phyloP scores from a whole-genome alignment of 2,329 filamentous ascomycete species.

The Uncinocarpus reesii region DNA sequence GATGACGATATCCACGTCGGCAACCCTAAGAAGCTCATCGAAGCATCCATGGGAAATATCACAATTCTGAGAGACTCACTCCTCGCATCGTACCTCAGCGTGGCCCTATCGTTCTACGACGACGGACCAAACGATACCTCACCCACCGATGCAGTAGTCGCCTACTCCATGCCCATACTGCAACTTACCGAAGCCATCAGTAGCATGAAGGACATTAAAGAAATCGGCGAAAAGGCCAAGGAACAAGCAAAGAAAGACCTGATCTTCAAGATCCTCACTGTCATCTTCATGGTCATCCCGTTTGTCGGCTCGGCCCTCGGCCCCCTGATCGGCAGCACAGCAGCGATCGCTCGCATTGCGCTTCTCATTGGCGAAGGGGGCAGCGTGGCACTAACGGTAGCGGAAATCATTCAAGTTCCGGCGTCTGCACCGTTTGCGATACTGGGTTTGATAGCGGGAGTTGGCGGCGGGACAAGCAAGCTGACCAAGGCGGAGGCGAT shows the following conservation, averaged over 20 bases:
- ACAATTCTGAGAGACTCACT: no score
- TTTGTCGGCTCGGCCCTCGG: not conserved
- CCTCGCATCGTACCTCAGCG: no score
- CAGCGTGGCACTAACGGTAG: not conserved
- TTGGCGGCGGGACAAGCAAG: no score
- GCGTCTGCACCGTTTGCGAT: not conserved
- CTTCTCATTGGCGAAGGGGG: not conserved
- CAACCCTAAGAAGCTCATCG: no score
- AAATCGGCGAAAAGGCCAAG: not conserved
- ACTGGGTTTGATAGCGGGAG: not conserved
- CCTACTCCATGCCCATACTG: no score
- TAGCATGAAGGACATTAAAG: not conserved
- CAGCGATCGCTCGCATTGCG: not conserved
- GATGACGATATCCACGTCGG: no score
- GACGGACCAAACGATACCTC: no score
- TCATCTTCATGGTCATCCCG: not conserved
- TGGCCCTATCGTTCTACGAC: no score
- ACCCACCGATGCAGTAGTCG: no score
- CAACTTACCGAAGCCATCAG: no score
- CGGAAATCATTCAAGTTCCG: not conserved
- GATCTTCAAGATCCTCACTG: not conserved
- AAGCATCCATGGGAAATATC: no score
- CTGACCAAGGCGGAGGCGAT: no score
- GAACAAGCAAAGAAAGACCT: not conserved
- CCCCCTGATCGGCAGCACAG: not conserved